These are phyloP conservation scores for Pisolithus marmoratus DNA, from an alignment of 768 basidiomycete species.

Conservation along the genomic window DNA sequence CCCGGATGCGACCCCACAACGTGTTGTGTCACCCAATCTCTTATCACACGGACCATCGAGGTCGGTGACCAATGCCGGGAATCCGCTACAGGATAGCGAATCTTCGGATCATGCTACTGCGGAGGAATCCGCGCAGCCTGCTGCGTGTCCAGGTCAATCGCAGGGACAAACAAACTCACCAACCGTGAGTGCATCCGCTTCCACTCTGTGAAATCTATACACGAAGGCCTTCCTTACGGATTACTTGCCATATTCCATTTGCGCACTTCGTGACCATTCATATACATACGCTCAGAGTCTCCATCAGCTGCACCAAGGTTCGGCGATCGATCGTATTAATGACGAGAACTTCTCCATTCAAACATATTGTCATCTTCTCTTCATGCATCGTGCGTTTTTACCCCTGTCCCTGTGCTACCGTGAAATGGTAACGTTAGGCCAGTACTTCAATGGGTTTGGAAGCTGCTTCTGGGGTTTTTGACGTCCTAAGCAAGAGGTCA, in stretches of 20 bases:
- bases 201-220: constrained; percentile 9
- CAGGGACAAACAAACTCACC: constrained; percentile 10
- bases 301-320: constrained; percentile 17
- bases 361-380: constrained; percentile 18
- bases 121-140: constrained; percentile 1
- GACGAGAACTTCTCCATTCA: constrained; percentile 7
- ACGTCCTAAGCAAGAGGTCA: constrained; percentile 17
- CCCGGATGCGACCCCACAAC: not conserved
- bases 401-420: not conserved
- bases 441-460: constrained; percentile 23
- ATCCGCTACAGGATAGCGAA: constrained; percentile 3
- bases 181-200: constrained; percentile 23
- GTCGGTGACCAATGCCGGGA: constrained; percentile 7
- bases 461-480: constrained; percentile 14
- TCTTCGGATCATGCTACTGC: constrained; percentile 3
- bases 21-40: not conserved
- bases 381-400: constrained; percentile 19
- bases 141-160: not conserved
- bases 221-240: constrained; percentile 5
- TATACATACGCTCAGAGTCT: constrained; percentile 18
- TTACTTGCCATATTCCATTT: constrained; percentile 7
- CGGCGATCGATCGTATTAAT: constrained; percentile 3
- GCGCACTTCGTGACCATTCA: constrained; percentile 6
- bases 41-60: not conserved
- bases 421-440: not conserved